phyloP scores from a whole-genome alignment of 257 asterid species.

The Schizonepeta tenuifolia region DNA sequence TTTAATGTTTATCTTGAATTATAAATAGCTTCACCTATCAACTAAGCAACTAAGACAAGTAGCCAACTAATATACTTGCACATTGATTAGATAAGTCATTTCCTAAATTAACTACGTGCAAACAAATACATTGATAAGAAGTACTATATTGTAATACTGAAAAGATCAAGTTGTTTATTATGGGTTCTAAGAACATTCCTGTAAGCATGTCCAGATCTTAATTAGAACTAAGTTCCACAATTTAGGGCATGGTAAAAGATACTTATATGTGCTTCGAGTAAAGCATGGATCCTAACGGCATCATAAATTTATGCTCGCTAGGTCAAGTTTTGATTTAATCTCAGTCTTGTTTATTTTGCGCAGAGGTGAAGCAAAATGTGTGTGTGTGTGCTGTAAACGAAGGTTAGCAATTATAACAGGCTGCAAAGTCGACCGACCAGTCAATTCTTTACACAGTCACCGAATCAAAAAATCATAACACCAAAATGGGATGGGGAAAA shows the following conservation, averaged over 20 bases:
- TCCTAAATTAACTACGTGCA: too few relatives aligned
- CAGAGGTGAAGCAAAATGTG: background rate
- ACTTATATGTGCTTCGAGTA: background rate
- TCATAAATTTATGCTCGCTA: background rate
- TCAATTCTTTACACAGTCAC: background rate
- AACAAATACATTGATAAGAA: background rate
- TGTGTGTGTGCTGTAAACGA: constrained; percentile 4
- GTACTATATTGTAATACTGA: background rate
- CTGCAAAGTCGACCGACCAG: background rate
- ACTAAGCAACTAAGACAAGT: too few relatives aligned
- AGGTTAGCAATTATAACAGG: background rate
- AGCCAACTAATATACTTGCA: too few relatives aligned
- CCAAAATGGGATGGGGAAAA: background rate
- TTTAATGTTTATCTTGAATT: too few relatives aligned
- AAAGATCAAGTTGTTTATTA: constrained; percentile 6
- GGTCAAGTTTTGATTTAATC: background rate
- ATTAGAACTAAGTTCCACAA: background rate
- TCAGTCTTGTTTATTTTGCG: background rate
- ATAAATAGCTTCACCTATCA: too few relatives aligned
- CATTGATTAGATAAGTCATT: background rate
- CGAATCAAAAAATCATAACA: background rate
- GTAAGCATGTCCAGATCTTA: background rate
- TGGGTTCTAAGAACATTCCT: background rate
- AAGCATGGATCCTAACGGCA: background rate
- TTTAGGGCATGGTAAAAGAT: background rate